These are phyloP conservation scores for Metschnikowia peoriensis DNA, from an alignment of 805 yeast species.

Conservation along the genomic window DNA sequence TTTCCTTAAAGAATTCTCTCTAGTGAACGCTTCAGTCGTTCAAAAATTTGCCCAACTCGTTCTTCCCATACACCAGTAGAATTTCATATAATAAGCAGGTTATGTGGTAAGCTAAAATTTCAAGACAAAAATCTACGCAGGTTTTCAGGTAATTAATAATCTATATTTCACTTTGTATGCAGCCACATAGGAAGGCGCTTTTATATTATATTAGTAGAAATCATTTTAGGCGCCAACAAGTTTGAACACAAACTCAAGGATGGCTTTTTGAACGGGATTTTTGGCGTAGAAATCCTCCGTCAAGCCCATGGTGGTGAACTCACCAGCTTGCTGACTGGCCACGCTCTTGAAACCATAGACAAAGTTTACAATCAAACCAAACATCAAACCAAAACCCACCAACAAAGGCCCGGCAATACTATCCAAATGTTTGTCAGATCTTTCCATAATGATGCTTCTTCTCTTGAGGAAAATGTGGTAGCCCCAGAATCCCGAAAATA, in stretches of 20 bases:
- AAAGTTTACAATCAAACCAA: constrained; percentile 71
- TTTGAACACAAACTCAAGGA: constrained; percentile 35
- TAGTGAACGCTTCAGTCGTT: too few relatives aligned
- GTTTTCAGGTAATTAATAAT: neutral
- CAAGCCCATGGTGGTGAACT: constrained; percentile 23
- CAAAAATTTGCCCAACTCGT: too few relatives aligned
- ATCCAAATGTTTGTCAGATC: constrained; percentile 87
- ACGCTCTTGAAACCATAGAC: constrained; percentile 50
- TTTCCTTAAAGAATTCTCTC: too few relatives aligned
- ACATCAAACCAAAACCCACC: constrained; percentile 64
- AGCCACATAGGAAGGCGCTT: neutral
- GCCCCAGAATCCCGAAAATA: constrained; percentile 89
- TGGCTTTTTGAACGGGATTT: constrained; percentile 33
- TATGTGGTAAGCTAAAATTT: too few relatives aligned
- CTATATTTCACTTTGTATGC: too few relatives aligned
- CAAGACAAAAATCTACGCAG: too few relatives aligned
- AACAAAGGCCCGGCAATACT: constrained; percentile 87
- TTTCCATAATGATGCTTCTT: constrained; percentile 66
- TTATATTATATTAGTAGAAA: neutral
- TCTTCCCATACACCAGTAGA: too few relatives aligned
- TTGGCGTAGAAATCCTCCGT: constrained; percentile 28
- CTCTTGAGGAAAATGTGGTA: constrained; percentile 73
- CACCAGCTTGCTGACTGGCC: constrained; percentile 17
- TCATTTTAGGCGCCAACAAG: constrained; percentile 20
- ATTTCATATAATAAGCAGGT: too few relatives aligned